Conservation (phyloP, 2,329 filamentous ascomycete species). For the Bipolaris victoriae region DNA sequence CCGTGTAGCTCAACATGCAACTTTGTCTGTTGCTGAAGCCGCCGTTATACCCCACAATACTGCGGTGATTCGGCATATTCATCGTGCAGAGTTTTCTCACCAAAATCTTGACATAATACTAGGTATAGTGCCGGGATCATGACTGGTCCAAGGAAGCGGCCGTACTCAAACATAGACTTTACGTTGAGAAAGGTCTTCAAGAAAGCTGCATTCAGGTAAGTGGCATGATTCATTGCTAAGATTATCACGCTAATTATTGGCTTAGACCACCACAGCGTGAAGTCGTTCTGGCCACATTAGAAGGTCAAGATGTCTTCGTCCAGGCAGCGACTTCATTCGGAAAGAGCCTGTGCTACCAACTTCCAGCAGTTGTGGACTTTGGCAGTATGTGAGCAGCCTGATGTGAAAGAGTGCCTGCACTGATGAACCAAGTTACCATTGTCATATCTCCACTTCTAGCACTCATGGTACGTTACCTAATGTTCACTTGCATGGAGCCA, state of each 20-base stretch:
- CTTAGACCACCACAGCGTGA: conserved; percentile 81
- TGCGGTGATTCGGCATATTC: not conserved
- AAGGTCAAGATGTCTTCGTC: conserved; percentile 88
- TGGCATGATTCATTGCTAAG: not conserved
- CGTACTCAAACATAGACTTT: conserved; percentile 69
- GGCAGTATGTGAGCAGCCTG: conserved; percentile 68
- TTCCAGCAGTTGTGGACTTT: conserved; percentile 84
- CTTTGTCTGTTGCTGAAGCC: not conserved
- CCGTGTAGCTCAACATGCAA: conserved; percentile 8
- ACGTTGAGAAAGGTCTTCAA: conserved; percentile 75
- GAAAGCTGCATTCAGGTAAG: conserved; percentile 73
- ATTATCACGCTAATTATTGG: conserved; percentile 7
- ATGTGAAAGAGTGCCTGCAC: not conserved
- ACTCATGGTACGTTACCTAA: conserved; percentile 71
- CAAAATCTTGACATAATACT: not conserved
- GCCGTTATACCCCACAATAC: not conserved
- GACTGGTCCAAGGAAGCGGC: conserved; percentile 38
- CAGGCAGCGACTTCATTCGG: conserved; percentile 91
- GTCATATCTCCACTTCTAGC: conserved; percentile 89
- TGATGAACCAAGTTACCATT: conserved; percentile 70
- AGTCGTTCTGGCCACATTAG: conserved; percentile 80
- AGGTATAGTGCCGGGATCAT: conserved; percentile 26
- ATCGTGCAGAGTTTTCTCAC: not conserved
- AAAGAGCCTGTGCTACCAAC: conserved; percentile 91
- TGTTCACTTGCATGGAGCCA: not conserved